phyloP scores from a whole-genome alignment of 1,139 yeast species.

The Yamadazyma epiphylla region DNA sequence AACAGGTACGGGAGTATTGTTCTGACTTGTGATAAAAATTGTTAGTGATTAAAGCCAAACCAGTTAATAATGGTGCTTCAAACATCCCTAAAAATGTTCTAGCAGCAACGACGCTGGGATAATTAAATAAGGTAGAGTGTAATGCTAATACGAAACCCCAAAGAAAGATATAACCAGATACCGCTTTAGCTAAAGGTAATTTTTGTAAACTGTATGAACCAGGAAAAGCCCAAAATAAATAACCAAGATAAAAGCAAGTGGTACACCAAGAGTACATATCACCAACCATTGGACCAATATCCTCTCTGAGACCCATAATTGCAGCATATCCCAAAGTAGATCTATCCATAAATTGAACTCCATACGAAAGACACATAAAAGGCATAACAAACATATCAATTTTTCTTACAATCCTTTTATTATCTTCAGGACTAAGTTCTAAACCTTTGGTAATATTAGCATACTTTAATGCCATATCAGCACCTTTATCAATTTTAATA shows the following conservation, averaged over 20 bases:
- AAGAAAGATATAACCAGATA: slow-evolving; percentile 37
- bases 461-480: slow-evolving; percentile 23
- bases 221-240: slow-evolving; percentile 50
- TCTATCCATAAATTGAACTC: slow-evolving; percentile 43
- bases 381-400: slow-evolving; percentile 17
- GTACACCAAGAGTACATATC: slow-evolving; percentile 43
- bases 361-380: slow-evolving; percentile 8
- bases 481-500: slow-evolving; percentile 5
- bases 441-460: slow-evolving; percentile 12
- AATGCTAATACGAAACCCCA: slow-evolving; percentile 53
- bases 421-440: slow-evolving; percentile 10
- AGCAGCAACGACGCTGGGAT: slow-evolving; percentile 45
- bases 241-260: slow-evolving; percentile 55
- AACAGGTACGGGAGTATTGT: slow-evolving; percentile 28
- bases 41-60: slow-evolving; percentile 20
- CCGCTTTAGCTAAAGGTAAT: slow-evolving; percentile 49
- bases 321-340: slow-evolving; percentile 37
- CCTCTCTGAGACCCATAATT: slow-evolving; percentile 19
- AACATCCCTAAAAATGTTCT: slow-evolving; percentile 39
- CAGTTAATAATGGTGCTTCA: slow-evolving; percentile 34
- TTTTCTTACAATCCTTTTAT: slow-evolving; percentile 14
- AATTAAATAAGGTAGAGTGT: slow-evolving; percentile 39
- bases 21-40: slow-evolving; percentile 22
- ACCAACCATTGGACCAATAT: slow-evolving; percentile 16
- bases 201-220: slow-evolving; percentile 48